phyloP scores from a whole-genome alignment of 345 rosid species.

The Aquilaria sinensis region DNA sequence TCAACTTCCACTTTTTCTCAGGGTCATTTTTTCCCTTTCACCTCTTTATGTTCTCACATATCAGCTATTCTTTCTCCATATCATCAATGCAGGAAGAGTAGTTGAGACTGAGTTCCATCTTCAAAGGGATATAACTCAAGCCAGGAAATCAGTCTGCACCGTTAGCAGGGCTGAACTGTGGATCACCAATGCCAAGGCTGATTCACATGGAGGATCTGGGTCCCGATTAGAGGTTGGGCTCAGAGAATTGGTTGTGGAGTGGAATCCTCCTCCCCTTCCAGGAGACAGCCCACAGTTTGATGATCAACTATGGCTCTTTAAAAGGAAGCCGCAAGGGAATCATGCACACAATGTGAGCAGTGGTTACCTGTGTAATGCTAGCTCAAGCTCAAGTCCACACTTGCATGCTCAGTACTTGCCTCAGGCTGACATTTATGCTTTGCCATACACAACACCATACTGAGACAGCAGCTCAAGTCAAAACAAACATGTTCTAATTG shows the following conservation, averaged over 20 bases:
- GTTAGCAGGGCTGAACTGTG: neutral
- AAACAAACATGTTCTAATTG: no score
- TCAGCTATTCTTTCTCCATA: neutral
- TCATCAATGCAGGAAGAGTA: neutral
- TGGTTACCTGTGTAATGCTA: neutral
- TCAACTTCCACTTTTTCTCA: neutral
- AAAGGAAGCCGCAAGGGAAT: slow-evolving; percentile 4
- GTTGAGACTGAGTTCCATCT: slow-evolving; percentile 3
- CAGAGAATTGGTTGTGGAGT: slow-evolving; percentile 1
- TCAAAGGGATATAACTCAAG: slow-evolving; percentile 2
- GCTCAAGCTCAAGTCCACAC: neutral
- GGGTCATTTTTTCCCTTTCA: neutral
- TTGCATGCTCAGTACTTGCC: slow-evolving; percentile 12
- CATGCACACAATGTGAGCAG: neutral
- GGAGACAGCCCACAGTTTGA: slow-evolving; percentile 6
- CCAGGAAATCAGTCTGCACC: neutral
- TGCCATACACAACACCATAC: slow-evolving; percentile 16
- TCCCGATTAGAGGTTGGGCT: neutral
- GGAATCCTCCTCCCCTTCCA: slow-evolving; percentile 1
- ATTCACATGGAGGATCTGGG: neutral
- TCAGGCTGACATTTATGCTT: slow-evolving; percentile 6
- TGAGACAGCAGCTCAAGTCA: neutral
- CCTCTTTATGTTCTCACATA: neutral
- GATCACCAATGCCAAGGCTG: neutral
- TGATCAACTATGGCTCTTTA: slow-evolving; percentile 17